Conservation (phyloP, 2,329 filamentous ascomycete species). For the Ophiocordyceps camponoti-saundersi region DNA sequence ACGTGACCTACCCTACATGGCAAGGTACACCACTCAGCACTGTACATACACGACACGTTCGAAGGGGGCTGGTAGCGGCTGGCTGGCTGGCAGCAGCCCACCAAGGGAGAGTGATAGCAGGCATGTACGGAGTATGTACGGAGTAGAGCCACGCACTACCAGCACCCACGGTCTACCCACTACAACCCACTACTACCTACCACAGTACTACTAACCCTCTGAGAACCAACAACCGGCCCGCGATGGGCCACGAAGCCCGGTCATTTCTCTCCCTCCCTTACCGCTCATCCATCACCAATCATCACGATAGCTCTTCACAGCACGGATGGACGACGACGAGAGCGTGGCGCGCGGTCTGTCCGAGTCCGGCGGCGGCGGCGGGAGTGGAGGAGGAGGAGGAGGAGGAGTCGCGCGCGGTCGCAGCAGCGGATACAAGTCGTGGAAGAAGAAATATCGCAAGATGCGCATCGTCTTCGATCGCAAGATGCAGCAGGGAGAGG, state of each 20-base stretch:
- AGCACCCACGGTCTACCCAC: no score
- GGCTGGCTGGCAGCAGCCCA: no score
- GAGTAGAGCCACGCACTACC: no score
- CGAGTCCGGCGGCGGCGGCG: conserved; percentile 7
- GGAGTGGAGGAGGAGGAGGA: conserved; percentile 22
- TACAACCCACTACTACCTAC: no score
- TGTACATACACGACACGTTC: no score
- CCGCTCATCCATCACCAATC: not conserved
- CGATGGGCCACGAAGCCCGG: not conserved
- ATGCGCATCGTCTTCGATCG: conserved; percentile 67
- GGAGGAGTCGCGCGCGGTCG: conserved; percentile 21
- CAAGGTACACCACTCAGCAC: no score
- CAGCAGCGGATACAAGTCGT: conserved; percentile 44
- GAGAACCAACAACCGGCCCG: no score
- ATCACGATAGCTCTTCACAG: not conserved
- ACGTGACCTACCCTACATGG: no score
- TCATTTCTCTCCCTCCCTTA: not conserved
- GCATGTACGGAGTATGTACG: no score
- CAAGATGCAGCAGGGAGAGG: conserved; percentile 65
- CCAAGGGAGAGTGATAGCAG: no score
- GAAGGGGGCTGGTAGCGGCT: no score
- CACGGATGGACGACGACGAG: not conserved
- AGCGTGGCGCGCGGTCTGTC: not conserved
- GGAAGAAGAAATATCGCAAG: conserved; percentile 92
- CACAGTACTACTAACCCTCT: no score